phyloP scores from a whole-genome alignment of 2,329 filamentous ascomycete genomes.

The Cryphonectria carpinicola region DNA sequence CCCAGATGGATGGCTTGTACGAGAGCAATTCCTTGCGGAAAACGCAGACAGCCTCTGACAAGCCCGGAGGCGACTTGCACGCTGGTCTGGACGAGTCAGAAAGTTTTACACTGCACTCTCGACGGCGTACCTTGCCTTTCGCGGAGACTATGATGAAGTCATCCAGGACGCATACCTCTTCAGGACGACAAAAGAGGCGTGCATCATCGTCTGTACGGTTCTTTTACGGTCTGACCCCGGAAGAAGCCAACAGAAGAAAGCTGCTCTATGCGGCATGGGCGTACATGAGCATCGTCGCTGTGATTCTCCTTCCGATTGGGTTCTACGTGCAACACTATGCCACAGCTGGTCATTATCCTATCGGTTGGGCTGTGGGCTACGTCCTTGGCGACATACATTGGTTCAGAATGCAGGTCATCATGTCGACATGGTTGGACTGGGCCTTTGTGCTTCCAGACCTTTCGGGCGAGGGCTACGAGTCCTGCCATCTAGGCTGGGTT shows the following conservation, averaged over 20 bases:
- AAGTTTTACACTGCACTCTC: slow-evolving; percentile 22
- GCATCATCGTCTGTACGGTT: slow-evolving; percentile 68
- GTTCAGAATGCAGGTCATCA: slow-evolving; percentile 54
- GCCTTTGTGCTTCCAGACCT: background rate
- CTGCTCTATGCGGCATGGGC: slow-evolving; percentile 83
- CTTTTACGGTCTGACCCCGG: slow-evolving; percentile 79
- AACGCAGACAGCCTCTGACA: slow-evolving; percentile 10
- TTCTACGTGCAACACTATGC: slow-evolving; percentile 69
- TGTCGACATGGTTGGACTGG: slow-evolving; percentile 25
- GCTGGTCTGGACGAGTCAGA: background rate
- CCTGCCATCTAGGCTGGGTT: slow-evolving; percentile 61
- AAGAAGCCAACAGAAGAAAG: slow-evolving; percentile 76
- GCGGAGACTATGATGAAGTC: slow-evolving; percentile 40
- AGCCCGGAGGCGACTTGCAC: background rate
- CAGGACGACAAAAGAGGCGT: slow-evolving; percentile 68
- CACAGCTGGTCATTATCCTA: slow-evolving; percentile 74
- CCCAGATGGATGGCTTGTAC: background rate
- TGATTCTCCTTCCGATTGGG: slow-evolving; percentile 74
- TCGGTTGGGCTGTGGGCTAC: slow-evolving; percentile 93
- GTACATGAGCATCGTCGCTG: slow-evolving; percentile 67
- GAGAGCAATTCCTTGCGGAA: slow-evolving; percentile 14
- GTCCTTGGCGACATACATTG: slow-evolving; percentile 76
- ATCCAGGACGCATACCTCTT: slow-evolving; percentile 58
- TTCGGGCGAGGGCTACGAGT: slow-evolving; percentile 36
- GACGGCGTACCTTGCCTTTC: slow-evolving; percentile 59